Evolutionary conservation across 2,329 filamentous ascomycete genomes (phyloP).

Genomic region (Trichophyton rubrum): DNA sequence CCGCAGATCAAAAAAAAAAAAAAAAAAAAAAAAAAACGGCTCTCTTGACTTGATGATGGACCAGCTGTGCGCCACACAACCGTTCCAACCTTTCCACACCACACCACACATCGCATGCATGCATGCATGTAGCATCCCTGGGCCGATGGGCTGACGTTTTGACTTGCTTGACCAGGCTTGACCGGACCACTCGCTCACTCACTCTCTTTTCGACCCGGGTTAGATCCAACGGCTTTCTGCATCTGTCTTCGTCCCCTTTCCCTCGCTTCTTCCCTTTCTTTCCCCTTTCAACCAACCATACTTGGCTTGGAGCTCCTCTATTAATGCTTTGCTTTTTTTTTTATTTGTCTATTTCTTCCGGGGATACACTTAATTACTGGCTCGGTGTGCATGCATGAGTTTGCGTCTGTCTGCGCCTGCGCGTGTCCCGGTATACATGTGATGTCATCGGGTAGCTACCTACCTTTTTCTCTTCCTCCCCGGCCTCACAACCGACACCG

Average conservation of each 20-base stretch:
- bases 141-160: neutral
- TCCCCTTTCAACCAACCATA: too few species aligned
- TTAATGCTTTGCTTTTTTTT: neutral
- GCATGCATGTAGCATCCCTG: neutral
- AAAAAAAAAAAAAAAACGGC: neutral
- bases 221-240: neutral
- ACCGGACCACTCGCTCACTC: too few species aligned
- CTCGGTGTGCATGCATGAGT: neutral
- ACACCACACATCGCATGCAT: neutral
- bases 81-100: neutral
- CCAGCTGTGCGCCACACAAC: too few species aligned
- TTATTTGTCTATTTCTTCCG: neutral
- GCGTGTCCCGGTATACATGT: neutral
- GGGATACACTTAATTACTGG: neutral
- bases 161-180: too few species aligned
- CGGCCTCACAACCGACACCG: neutral
- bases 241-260: neutral
- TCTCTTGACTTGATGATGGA: neutral
- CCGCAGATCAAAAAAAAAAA: neutral
- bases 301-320: neutral
- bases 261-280: neutral
- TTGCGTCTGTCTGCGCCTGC: neutral
- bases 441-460: neutral
- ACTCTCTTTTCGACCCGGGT: neutral
- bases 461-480: neutral